These are phyloP conservation scores for Ustilaginoidea virens DNA, from an alignment of 2,329 filamentous ascomycete species.

Conservation along the genomic window DNA sequence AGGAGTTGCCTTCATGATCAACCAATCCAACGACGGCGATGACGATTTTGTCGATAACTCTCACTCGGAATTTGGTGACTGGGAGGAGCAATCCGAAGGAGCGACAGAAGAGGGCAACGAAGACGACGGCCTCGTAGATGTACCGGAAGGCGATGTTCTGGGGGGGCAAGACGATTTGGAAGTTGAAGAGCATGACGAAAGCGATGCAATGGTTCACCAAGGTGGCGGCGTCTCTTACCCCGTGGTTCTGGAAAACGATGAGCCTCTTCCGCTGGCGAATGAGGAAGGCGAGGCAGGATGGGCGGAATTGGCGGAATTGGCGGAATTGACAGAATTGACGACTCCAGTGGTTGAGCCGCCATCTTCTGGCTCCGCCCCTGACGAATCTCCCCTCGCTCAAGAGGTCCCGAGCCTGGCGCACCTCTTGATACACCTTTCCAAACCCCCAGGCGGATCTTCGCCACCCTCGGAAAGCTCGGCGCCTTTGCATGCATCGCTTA, in stretches of 20 bases:
- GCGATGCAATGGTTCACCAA: neutral
- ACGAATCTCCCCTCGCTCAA: neutral
- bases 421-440: neutral
- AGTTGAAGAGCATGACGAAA: conserved; percentile 2
- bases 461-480: neutral
- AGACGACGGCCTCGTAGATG: neutral
- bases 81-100: conserved; percentile 1
- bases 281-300: conserved; percentile 1
- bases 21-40: too few species aligned
- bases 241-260: neutral
- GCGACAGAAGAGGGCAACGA: neutral
- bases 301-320: too few species aligned
- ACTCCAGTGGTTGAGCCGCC: conserved; percentile 1
- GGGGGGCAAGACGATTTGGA: conserved; percentile 4
- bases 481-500: neutral
- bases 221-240: neutral
- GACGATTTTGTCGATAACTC: too few species aligned
- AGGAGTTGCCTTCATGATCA: too few species aligned
- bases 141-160: conserved; percentile 2
- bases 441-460: neutral
- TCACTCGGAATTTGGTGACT: conserved; percentile 1
- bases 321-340: too few species aligned
- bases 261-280: neutral
- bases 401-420: neutral
- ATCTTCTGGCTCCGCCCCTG: neutral